Evolutionary conservation across 176 grass and related monocot genomes (phyloP).

Genomic region (Ampelocalamus luodianensis): DNA sequence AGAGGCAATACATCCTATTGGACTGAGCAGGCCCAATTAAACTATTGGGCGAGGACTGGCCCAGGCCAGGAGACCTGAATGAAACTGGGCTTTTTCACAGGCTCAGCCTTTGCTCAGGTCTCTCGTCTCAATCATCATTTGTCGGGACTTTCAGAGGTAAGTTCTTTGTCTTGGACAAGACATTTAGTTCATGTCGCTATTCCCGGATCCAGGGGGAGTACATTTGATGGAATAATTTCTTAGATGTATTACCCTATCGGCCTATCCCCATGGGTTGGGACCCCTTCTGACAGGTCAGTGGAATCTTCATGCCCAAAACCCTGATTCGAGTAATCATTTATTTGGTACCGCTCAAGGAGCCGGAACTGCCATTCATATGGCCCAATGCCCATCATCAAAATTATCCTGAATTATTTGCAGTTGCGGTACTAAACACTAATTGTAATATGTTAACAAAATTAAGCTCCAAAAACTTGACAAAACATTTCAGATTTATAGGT

Average conservation of each 20-base stretch:
- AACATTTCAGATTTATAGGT: conserved; percentile 21
- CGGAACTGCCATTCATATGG: not conserved
- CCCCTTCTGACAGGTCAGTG: no score
- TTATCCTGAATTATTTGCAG: conserved; percentile 1
- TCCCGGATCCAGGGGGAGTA: not conserved
- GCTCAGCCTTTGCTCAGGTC: not conserved
- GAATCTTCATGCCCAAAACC: no score
- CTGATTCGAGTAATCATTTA: no score
- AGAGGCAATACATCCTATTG: not conserved
- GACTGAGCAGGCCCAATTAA: not conserved
- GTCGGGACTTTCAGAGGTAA: not conserved
- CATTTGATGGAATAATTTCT: no score
- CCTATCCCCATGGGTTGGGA: no score
- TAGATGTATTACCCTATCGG: no score
- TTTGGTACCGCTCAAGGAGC: no score
- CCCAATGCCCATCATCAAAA: not conserved
- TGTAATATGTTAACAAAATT: conserved; percentile 18
- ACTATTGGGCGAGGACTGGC: not conserved
- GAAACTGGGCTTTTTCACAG: not conserved
- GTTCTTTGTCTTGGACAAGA: not conserved
- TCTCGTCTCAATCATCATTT: no score
- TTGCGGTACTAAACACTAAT: not conserved
- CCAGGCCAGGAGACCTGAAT: not conserved
- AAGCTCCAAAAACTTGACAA: conserved; percentile 17
- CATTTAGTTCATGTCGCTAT: conserved; percentile 20